phyloP scores from a whole-genome alignment of 805 yeast genomes.

The Kregervanrija delftensis region DNA sequence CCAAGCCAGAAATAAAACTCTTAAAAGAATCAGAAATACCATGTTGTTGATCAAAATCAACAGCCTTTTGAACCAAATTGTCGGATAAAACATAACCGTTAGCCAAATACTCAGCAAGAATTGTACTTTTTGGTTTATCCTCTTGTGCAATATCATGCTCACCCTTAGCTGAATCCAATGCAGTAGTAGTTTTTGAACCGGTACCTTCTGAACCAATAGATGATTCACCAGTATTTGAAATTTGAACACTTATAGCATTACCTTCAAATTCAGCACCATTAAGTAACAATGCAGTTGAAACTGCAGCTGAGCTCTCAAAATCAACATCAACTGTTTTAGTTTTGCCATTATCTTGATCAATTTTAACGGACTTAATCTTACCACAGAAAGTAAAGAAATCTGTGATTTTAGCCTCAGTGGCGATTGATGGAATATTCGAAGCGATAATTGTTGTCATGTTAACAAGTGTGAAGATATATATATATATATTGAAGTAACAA shows the following conservation, averaged over 20 bases:
- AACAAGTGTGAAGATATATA: background rate
- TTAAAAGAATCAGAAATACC: conserved; percentile 55
- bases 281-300: conserved; percentile 61
- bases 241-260: conserved; percentile 38
- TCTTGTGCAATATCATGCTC: conserved; percentile 57
- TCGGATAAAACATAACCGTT: conserved; percentile 70
- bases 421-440: conserved; percentile 45
- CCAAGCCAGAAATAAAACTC: conserved; percentile 46
- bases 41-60: conserved; percentile 56
- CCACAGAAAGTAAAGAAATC: conserved; percentile 79
- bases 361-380: conserved; percentile 32
- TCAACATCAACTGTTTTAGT: conserved; percentile 39
- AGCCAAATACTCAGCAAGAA: conserved; percentile 68
- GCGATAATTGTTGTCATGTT: conserved; percentile 41
- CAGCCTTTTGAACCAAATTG: conserved; percentile 50
- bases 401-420: conserved; percentile 43
- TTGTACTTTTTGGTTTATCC: conserved; percentile 67
- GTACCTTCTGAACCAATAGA: conserved; percentile 7
- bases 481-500: too few relatives aligned
- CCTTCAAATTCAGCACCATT: conserved; percentile 72
- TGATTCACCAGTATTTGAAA: conserved; percentile 12
- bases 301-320: conserved; percentile 54
- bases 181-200: conserved; percentile 12
- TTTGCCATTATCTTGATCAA: conserved; percentile 24
- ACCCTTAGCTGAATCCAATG: conserved; percentile 7